A percentile compares a stretch with the other conserved stretches of the same genome.
These are phyloP conservation scores for Annona cherimola DNA, from an alignment of 164 flowering plant genomes.

Conservation along the genomic window DNA sequence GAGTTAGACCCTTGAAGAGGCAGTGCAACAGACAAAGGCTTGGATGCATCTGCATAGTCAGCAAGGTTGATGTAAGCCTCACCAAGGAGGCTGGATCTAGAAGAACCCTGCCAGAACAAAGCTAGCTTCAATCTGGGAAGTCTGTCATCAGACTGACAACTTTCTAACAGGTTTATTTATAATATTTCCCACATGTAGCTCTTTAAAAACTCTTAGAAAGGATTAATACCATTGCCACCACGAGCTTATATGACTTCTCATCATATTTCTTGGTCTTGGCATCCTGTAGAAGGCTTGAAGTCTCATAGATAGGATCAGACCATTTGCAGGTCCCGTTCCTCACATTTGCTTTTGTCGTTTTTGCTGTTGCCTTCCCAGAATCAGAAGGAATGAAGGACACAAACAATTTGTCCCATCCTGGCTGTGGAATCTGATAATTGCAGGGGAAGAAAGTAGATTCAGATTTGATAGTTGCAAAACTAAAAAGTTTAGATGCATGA, in stretches of 20 bases:
- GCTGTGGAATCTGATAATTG: conserved; percentile 68
- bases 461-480: not conserved
- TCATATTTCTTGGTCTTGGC: conserved; percentile 70
- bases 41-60: conserved; percentile 79
- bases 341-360: conserved; percentile 89
- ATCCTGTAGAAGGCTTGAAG: conserved; percentile 91
- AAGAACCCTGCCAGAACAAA: conserved; percentile 61
- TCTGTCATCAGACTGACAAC: not conserved
- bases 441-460: conserved; percentile 1
- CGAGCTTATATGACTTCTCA: conserved; percentile 79
- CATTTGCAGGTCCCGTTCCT: conserved; percentile 96
- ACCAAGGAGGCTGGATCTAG: conserved; percentile 84
- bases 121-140: conserved; percentile 3
- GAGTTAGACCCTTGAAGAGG: conserved; percentile 79
- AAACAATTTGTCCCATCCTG: conserved; percentile 94
- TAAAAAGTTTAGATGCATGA: not conserved
- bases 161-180: not conserved
- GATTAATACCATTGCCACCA: conserved; percentile 72
- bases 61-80: conserved; percentile 90
- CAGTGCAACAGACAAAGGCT: conserved; percentile 57
- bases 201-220: conserved; percentile 1
- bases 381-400: conserved; percentile 86
- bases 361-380: conserved; percentile 77
- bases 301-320: conserved; percentile 98
- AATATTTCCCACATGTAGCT: not conserved